These are phyloP conservation scores for Saturnispora gosingensis DNA, from an alignment of 805 yeast species.

Conservation along the genomic window DNA sequence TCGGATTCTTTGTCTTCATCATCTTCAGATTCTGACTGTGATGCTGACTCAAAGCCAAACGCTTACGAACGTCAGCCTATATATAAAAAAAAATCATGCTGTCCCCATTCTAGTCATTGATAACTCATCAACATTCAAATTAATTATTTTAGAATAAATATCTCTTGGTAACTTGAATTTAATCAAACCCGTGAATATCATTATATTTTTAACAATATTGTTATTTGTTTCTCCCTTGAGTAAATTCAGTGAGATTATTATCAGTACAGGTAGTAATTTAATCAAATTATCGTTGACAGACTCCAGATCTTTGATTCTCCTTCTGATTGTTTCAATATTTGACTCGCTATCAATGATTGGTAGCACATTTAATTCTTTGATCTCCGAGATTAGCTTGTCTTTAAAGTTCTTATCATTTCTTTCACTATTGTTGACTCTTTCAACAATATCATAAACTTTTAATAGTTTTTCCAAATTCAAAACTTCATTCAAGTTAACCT, in stretches of 20 bases:
- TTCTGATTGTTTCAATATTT: slow-evolving; percentile 50
- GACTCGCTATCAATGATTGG: slow-evolving; percentile 37
- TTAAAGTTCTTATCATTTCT: slow-evolving; percentile 24
- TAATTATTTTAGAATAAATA: slow-evolving; percentile 41
- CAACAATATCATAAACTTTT: slow-evolving; percentile 59
- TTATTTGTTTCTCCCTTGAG: slow-evolving; percentile 36
- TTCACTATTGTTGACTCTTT: slow-evolving; percentile 46
- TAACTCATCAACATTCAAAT: background rate
- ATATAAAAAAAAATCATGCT: slow-evolving; percentile 29
- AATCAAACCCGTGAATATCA: slow-evolving; percentile 92
- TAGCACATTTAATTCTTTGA: slow-evolving; percentile 54
- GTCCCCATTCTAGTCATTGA: slow-evolving; percentile 7
- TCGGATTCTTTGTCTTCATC: slow-evolving; percentile 18
- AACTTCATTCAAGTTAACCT: slow-evolving; percentile 32
- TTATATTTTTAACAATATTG: slow-evolving; percentile 71
- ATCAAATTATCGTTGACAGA: slow-evolving; percentile 61
- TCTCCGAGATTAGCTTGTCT: slow-evolving; percentile 29
- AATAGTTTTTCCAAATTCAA: slow-evolving; percentile 59
- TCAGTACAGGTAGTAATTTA: slow-evolving; percentile 73
- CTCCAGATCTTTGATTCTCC: slow-evolving; percentile 55
- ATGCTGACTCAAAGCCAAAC: slow-evolving; percentile 39
- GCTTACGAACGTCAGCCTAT: slow-evolving; percentile 87
- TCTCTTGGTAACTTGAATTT: slow-evolving; percentile 89
- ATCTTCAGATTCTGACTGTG: slow-evolving; percentile 16
- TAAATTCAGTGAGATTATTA: slow-evolving; percentile 65